Evolutionary conservation across 805 yeast species (phyloP).

Genomic region (Candida palmyrensis): DNA sequence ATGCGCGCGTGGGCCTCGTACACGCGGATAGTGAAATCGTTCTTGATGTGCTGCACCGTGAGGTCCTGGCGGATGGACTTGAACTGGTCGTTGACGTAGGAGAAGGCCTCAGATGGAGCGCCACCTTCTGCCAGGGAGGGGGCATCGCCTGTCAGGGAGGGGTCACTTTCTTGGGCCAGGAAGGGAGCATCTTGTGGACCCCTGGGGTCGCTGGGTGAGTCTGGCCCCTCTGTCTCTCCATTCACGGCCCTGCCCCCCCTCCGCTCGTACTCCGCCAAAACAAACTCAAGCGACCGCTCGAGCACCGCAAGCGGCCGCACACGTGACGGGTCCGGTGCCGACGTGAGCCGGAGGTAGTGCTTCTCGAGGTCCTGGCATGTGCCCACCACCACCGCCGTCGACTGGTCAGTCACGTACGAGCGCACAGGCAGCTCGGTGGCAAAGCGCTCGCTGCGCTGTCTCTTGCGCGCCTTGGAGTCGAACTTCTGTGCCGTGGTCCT

Average conservation of each 20-base stretch:
- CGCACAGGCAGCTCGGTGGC: constrained; percentile 18
- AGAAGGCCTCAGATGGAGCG: constrained; percentile 43
- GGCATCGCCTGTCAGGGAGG: too few relatives aligned
- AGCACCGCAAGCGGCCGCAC: constrained; percentile 73
- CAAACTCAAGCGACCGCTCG: constrained; percentile 48
- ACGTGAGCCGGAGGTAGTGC: constrained; percentile 75
- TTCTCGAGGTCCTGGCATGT: constrained; percentile 65
- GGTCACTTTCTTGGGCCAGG: too few relatives aligned
- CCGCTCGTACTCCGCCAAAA: constrained; percentile 47
- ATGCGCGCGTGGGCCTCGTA: constrained; percentile 84
- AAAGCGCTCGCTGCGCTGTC: constrained; percentile 46
- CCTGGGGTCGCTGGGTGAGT: too few relatives aligned
- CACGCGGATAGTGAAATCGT: constrained; percentile 68
- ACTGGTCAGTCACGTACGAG: constrained; percentile 4
- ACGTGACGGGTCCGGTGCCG: constrained; percentile 80
- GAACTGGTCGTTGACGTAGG: constrained; percentile 82
- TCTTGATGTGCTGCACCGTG: constrained; percentile 83
- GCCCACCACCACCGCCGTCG: constrained; percentile 45
- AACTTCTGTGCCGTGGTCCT: too few relatives aligned
- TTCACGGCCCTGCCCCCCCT: constrained; percentile 19
- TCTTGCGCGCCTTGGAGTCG: constrained; percentile 31
- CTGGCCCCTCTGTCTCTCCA: too few relatives aligned
- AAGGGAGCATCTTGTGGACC: too few relatives aligned
- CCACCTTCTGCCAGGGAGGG: not conserved
- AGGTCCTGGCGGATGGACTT: constrained; percentile 91